Evolutionary conservation across 345 rosid genomes (phyloP), one percentile per base, ranked within the genome.

Genomic region (Aquilaria malaccensis): DNA sequence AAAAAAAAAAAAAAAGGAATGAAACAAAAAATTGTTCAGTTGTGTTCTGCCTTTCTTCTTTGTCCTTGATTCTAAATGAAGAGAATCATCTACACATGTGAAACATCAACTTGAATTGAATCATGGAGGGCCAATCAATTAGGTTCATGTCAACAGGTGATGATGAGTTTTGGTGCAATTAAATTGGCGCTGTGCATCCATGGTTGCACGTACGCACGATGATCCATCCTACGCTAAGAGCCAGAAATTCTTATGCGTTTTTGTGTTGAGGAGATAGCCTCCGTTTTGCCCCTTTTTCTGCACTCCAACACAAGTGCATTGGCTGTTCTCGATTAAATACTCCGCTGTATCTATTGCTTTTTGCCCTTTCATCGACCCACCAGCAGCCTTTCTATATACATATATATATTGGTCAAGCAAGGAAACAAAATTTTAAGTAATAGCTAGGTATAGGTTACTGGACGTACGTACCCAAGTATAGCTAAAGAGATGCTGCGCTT

Each of bases 201-300:
- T 37, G 1, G 43, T 37, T 37, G 7, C 22, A 22, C 22, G 0
- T 1, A 22, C 22, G 22, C 22, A 22, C 22, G 22, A 22, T 22
- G 22, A 22, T 13, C 11, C 2, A 64, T 56, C 51, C 71, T 68
- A 90, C n/a, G 98, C 96, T 59, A 93, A 77, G 14, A 89, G 94
- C 96, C 98, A 89, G 74, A 87, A 89, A 66, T 93, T 93, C 70
- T 79, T 85, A 47, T 78, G 88, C 30, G 89, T 84, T 79, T 87
- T 93, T 14, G 94, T 80, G 69, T 89, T 93, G 68, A 87, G 91
- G 61, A 89, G 87, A 69, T 89, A 89, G 30, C 98, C 96, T 64
- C 81, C 90, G 59, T 83, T 93, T 65, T 85, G 91, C 15, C 96
- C 94, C 71, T 80, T 87, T 64, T 80, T 87, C 61, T 81, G 92